A percentile compares a stretch with the other conserved stretches of the same genome.
Conservation (phyloP, 1,284 basidiomycete genomes). For the Cryptococcus sp. region DNA sequence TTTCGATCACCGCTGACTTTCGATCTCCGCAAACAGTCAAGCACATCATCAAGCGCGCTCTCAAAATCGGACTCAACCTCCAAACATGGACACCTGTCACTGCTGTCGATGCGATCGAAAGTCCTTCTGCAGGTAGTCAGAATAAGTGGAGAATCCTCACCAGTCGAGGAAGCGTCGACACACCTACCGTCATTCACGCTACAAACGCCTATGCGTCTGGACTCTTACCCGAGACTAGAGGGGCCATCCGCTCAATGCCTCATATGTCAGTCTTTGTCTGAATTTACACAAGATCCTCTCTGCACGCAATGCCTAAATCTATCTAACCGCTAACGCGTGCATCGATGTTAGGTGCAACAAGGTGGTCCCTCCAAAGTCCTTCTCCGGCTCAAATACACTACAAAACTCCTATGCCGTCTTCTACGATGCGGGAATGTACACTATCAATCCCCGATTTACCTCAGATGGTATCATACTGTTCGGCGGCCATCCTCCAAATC, state of each 20-base stretch:
- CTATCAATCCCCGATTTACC: constrained; percentile 22
- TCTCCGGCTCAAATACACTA: constrained; percentile 23
- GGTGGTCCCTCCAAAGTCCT: constrained; percentile 22
- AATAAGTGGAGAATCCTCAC: constrained; percentile 25
- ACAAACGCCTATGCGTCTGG: constrained; percentile 26
- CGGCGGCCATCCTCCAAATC: constrained; percentile 22
- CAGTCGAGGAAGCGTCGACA: constrained; percentile 16
- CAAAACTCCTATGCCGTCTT: constrained; percentile 27
- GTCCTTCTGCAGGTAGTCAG: not conserved
- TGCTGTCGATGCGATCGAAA: constrained; percentile 5
- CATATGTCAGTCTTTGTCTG: constrained; percentile 18
- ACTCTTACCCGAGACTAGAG: constrained; percentile 25
- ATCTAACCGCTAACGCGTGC: not conserved
- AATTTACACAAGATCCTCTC: too few relatives aligned
- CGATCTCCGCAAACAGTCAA: constrained; percentile 12
- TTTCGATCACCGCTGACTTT: not conserved
- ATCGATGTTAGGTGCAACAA: constrained; percentile 13
- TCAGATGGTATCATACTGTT: constrained; percentile 24
- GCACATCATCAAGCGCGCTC: constrained; percentile 16
- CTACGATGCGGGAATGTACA: constrained; percentile 13
- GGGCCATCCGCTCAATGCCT: constrained; percentile 21
- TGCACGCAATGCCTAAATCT: too few relatives aligned
- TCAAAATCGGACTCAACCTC: constrained; percentile 21
- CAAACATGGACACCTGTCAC: constrained; percentile 29
- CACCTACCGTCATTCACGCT: constrained; percentile 21